These are phyloP conservation scores for Plasmodium blacklocki DNA, from an alignment of 169 alveolate species.

Conservation along the genomic window DNA sequence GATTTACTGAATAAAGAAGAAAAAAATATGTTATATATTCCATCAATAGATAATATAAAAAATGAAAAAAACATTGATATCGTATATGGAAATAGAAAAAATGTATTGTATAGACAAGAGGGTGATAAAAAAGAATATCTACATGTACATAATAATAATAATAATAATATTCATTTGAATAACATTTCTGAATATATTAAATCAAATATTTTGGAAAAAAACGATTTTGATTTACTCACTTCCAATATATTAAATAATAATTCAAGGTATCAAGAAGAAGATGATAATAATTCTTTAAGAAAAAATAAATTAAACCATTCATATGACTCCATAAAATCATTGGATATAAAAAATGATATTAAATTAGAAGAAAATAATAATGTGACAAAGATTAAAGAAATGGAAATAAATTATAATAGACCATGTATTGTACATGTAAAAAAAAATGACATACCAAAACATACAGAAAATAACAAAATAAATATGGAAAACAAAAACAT, in stretches of 20 bases:
- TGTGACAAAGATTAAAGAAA: not conserved
- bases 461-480: not conserved
- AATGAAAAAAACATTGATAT: too few relatives aligned
- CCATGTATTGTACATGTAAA: not conserved
- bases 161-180: conserved; percentile 7
- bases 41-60: too few relatives aligned
- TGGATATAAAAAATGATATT: conserved; percentile 16
- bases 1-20: too few relatives aligned
- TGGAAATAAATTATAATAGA: not conserved
- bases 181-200: not conserved
- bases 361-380: conserved; percentile 11
- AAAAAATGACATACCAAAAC: not conserved
- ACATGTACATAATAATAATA: too few relatives aligned
- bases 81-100: too few relatives aligned
- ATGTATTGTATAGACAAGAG: too few relatives aligned
- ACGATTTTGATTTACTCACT: not conserved
- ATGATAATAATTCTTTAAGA: conserved; percentile 7
- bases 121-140: too few relatives aligned
- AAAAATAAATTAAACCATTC: not conserved
- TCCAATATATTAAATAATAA: conserved; percentile 26
- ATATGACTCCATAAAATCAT: conserved; percentile 7
- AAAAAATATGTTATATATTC: too few relatives aligned
- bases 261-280: not conserved
- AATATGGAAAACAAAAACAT: not conserved
- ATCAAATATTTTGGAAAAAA: conserved; percentile 2